Conservation (phyloP, 805 yeast species). For the Saccharomycopsis babjevae region DNA sequence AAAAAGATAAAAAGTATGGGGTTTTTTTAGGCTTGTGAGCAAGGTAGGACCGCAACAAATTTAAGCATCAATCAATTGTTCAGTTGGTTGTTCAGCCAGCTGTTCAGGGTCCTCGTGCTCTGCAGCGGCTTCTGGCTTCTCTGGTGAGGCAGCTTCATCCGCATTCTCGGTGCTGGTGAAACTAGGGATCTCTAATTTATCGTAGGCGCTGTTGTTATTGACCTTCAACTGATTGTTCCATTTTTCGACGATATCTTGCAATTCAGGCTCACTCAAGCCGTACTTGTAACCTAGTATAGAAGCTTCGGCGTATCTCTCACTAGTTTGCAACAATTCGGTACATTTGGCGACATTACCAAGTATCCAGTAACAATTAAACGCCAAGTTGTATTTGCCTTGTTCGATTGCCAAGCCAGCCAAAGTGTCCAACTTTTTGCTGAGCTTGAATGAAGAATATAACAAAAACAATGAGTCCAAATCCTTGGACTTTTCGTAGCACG, state of each 20-base stretch:
- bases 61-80: not conserved
- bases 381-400: constrained; percentile 79
- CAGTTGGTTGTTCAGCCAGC: not conserved
- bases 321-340: constrained; percentile 51
- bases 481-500: constrained; percentile 65
- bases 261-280: constrained; percentile 36
- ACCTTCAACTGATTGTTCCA: constrained; percentile 59
- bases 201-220: constrained; percentile 47
- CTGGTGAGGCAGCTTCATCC: not conserved
- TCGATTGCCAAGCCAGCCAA: constrained; percentile 59
- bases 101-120: not conserved
- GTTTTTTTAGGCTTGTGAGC: too few species aligned
- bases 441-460: constrained; percentile 72
- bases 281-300: constrained; percentile 71
- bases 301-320: constrained; percentile 76
- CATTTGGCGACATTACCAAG: constrained; percentile 61
- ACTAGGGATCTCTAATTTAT: constrained; percentile 34
- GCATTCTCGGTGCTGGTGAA: not conserved
- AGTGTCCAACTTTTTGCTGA: constrained; percentile 45
- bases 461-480: constrained; percentile 78
- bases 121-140: not conserved
- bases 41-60: too few species aligned
- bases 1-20: too few species aligned
- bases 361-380: constrained; percentile 87
- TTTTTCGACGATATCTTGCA: constrained; percentile 37